Base-by-base conservation (phyloP, 140 eudicot genomes). In the Eryngium alpinum region DNA sequence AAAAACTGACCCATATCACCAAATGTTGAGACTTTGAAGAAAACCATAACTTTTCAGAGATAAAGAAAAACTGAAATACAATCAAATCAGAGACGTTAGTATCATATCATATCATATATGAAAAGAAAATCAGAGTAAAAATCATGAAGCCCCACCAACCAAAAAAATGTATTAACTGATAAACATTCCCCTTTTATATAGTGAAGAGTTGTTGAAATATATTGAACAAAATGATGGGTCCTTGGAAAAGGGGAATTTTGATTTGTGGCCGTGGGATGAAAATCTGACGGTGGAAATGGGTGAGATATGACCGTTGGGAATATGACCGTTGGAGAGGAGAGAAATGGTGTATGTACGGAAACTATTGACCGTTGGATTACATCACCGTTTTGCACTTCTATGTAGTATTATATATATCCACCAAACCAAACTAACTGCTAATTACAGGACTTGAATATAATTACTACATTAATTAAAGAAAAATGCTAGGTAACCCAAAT, bases 281-380 rank as follows among this genome's bases (percentile, higher is more conserved):
- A 75, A 75, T 46, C 46, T 53, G 62, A 76, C 49, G 97, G 90
- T 78, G 81, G 87, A 81, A 88, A 84, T 22, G 82, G 85, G 18
- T 74, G 52, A 17, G 10, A 88, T 69, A 72, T 86, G 93, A 89
- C 93, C 94, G 94, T 93, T 91, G 89, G 72, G 88, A 84, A 91
- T 86, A 79, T 86, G 92, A 91, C 97, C 98, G 97, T 93, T 92
- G 78, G 63, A n/a, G 81, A 15, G 18, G 78, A 73, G n/a, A n/a
- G n/a, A n/a, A n/a, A 44, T 78, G 56, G 88, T 83, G 72, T 49
- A 59, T 77, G 89, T 80, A 87, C 86, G 88, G 86, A 81, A 71
- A n/a, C n/a, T n/a, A n/a, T n/a, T n/a, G n/a, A n/a, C n/a, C n/a
- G n/a, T n/a, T n/a, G n/a, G n/a, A n/a, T n/a, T n/a, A n/a, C n/a